Evolutionary conservation across 352 stramenopile genomes (phyloP), one percentile per base, ranked within the genome.

Genomic region (Pythium guiyangense): DNA sequence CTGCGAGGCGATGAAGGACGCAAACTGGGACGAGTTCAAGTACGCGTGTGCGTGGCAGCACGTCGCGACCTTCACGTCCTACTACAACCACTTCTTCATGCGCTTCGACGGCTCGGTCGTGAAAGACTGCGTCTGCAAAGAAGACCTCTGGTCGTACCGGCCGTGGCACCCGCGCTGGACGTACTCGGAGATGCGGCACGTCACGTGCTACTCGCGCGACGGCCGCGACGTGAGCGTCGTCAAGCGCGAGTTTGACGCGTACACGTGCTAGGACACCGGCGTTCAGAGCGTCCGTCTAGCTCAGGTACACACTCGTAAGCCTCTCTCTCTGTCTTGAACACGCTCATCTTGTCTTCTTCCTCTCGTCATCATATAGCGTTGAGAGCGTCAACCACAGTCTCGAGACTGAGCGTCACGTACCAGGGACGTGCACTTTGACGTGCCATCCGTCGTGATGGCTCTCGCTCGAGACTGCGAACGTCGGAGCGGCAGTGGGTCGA

Each of bases 1-100:
- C 2, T 60, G 46, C 45, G 14, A 54, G 6, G 31, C 40, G 11
- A 60, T 60, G 54, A 31, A 60, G 6, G 49, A 45, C 34, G 34
- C 52, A 9, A 60, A 54, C 54, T 60, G 31, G 45, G 25, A 47
- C 45, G 54, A 60, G 10, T 60, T 54, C 54, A 54, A 60, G 54
- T 54, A 60, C 20, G 53, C 53, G 10, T 59, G 53, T 34, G n/a
- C 50, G 5, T 52, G 44, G 54, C 40, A 60, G 20, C 54, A 54
- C 54, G 29, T 15, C 20, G 29, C 29, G 2, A 47, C 48, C 12
- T 46, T 47, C 9, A 49, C 4, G 4, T n/a, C 18, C 18, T 20
- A 45, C 39, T 45, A 60, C 54, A 49, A 60, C 46, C 20, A 43
- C 26, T 60, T 54, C 54, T 54, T 27, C 54, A n/a, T 26, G 54